A percentile compares a stretch with the other conserved stretches of the same genome.
Evolutionary conservation across 495 filamentous ascomycete genomes (phyloP).

Genomic region (Apiosordaria backusii): DNA sequence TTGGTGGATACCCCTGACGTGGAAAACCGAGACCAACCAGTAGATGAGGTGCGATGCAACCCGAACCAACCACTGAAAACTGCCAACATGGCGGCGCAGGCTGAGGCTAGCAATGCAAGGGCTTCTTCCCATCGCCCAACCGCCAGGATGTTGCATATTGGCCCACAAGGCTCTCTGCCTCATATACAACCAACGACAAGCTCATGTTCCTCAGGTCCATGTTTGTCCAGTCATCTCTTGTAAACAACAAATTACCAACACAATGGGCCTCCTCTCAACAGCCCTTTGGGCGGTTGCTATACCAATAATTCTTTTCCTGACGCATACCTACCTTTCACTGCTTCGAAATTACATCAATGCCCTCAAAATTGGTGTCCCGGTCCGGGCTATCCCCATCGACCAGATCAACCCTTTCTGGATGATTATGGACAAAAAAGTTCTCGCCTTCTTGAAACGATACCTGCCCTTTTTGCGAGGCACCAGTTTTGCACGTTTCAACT

Average conservation of each 20-base stretch:
- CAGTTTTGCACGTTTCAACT: slow-evolving; percentile 34
- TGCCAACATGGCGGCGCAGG: neutral
- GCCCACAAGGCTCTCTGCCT: neutral
- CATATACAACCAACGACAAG: neutral
- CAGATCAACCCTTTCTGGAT: slow-evolving; percentile 31
- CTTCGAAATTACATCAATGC: slow-evolving; percentile 27
- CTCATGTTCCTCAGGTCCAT: neutral
- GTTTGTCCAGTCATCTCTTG: neutral
- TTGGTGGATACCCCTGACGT: no score
- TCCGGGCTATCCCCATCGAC: slow-evolving; percentile 36
- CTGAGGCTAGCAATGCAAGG: neutral
- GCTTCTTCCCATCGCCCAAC: neutral
- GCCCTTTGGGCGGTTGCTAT: neutral
- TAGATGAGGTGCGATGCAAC: neutral
- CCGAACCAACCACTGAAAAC: neutral
- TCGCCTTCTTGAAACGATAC: slow-evolving; percentile 20
- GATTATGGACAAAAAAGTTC: slow-evolving; percentile 28
- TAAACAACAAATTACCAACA: neutral
- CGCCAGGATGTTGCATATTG: neutral
- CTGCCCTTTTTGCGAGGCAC: slow-evolving; percentile 26
- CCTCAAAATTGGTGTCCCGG: slow-evolving; percentile 36
- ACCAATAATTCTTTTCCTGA: neutral
- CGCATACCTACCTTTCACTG: neutral
- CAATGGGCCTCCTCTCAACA: neutral
- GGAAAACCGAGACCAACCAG: neutral